phyloP scores from a whole-genome alignment of 2,329 filamentous ascomycete species.

The Scedosporium dehoogii region DNA sequence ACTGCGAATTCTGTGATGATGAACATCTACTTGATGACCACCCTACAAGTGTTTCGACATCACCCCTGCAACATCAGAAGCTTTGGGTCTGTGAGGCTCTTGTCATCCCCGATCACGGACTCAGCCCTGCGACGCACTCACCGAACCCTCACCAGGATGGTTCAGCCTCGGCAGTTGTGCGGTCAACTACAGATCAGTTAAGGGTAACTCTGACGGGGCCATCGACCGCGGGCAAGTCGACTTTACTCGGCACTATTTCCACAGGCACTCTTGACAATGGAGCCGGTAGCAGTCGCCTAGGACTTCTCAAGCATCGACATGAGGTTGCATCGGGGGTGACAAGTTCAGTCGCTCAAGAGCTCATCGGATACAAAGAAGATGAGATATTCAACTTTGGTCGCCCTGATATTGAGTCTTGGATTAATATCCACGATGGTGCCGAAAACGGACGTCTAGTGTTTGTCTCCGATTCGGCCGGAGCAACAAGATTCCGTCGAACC shows the following conservation, averaged over 20 bases:
- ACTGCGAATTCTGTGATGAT: conserved; percentile 62
- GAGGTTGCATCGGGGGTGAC: conserved; percentile 88
- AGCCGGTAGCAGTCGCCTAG: conserved; percentile 78
- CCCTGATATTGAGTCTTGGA: conserved; percentile 79
- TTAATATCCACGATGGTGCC: conserved; percentile 78
- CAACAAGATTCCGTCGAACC: conserved; percentile 80
- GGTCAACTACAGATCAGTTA: conserved; percentile 60
- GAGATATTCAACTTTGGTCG: conserved; percentile 67
- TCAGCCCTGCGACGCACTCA: conserved; percentile 9
- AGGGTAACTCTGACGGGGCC: conserved; percentile 81
- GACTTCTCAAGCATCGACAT: conserved; percentile 83
- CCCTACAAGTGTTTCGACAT: conserved; percentile 9
- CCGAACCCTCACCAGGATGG: neutral
- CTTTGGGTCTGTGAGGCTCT: conserved; percentile 87
- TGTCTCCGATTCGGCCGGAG: conserved; percentile 84
- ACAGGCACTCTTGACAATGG: conserved; percentile 88
- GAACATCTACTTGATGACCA: conserved; percentile 15
- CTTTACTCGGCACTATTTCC: conserved; percentile 75
- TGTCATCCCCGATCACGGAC: conserved; percentile 61
- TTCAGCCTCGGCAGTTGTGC: neutral
- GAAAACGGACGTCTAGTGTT: conserved; percentile 71
- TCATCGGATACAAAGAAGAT: conserved; percentile 66
- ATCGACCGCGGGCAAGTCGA: conserved; percentile 88
- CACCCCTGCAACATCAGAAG: conserved; percentile 31
- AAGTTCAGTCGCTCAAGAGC: conserved; percentile 87